Base-by-base conservation (phyloP, 257 asterid species). In the Forsythia viridissima region DNA sequence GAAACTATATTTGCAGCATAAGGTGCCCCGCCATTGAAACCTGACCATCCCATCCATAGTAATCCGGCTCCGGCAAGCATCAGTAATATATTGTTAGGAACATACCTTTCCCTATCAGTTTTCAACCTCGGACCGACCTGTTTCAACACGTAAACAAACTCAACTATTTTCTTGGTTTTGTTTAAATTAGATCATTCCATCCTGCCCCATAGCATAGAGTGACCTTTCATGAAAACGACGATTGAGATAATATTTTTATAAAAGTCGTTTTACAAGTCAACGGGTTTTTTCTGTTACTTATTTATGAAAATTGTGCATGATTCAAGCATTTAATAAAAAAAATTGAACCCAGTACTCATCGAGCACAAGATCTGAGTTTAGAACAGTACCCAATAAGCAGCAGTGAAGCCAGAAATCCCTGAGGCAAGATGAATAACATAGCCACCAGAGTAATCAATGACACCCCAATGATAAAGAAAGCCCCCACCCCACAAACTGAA, bases 1-100 rank as follows among this genome's bases (percentile, higher is more conserved):
- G 98, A 83, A n/a, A 81, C 82, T 37, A 94, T 55, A 57, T 94
- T 92, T 3, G 97, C 98, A 6, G 97, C 92, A 38, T 91, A 90
- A 0, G 98, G 98, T 0, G 97, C 98, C 7, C 98, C 97, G 10
- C 98, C 97, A 52, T 94, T 94, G 75, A 94, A 94, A 18, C 98
- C 98, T n/a, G 97, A 88, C 98, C 98, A 94, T 5, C 98, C 98
- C 98, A 94, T 91, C 98, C 98, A 94, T 51, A 94, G 81, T 67
- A 94, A 78, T 73, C 98, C 98, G 0, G 97, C 97, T 72, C 98
- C 98, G 6, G 97, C 97, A 20, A 94, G 93, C 96, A 90, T 92
- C 38, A 94, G 81, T 85, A 94, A 57, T 6, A 94, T 82, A 30
- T 94, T 94, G 85, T 94, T 94, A 3, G 98, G 98, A 40, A 94